A percentile compares a stretch with the other conserved stretches of the same genome.
These are phyloP conservation scores for Sclerotinia spermophila DNA, from an alignment of 2,329 filamentous ascomycete species.

Conservation along the genomic window DNA sequence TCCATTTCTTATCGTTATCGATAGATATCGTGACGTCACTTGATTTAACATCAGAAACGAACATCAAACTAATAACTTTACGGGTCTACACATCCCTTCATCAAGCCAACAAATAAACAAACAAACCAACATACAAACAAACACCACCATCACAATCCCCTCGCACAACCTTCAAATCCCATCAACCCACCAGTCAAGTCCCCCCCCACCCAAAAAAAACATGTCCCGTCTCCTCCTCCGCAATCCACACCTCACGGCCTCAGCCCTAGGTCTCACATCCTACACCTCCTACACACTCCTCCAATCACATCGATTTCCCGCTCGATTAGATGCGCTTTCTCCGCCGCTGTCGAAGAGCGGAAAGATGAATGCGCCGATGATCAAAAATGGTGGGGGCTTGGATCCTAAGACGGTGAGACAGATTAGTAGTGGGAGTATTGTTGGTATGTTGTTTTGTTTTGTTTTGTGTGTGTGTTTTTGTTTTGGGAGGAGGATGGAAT, in stretches of 20 bases:
- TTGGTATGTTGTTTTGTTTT: slow-evolving; percentile 28
- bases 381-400: slow-evolving; percentile 24
- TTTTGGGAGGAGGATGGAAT: no score
- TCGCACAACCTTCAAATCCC: no score
- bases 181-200: no score
- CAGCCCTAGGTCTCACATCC: slow-evolving; percentile 37
- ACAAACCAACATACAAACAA: not conserved
- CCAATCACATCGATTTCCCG: slow-evolving; percentile 33
- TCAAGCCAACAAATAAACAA: not conserved
- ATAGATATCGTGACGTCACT: slow-evolving; percentile 2
- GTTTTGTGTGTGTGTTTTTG: not conserved
- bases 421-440: slow-evolving; percentile 36
- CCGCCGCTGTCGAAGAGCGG: slow-evolving; percentile 25
- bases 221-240: slow-evolving; percentile 35
- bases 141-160: not conserved
- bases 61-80: not conserved
- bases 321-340: slow-evolving; percentile 26
- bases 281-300: slow-evolving; percentile 38
- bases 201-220: not conserved
- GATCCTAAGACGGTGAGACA: slow-evolving; percentile 34
- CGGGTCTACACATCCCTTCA: not conserved
- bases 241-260: slow-evolving; percentile 33
- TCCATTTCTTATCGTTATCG: not conserved
- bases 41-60: not conserved
- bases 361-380: slow-evolving; percentile 35